Base-by-base conservation (phyloP, 1,284 basidiomycete genomes). In the Malassezia restricta region DNA sequence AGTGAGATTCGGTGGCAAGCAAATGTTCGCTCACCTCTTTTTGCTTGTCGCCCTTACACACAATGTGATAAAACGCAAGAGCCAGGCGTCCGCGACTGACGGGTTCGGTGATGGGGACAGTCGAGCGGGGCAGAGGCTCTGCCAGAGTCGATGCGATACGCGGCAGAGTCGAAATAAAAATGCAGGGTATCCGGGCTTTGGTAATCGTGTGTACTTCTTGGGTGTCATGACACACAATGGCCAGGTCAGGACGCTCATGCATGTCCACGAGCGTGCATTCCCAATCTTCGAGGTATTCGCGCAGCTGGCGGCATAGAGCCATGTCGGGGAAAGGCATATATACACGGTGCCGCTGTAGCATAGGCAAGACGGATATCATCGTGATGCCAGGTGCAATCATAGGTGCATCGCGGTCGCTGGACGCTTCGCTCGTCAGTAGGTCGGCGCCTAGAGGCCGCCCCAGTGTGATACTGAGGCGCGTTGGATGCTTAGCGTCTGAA, bases 361-460 rank as follows among this genome's bases (percentile, higher is more conserved):
- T 20, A 14, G 32, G 46, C 8, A 49, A 8, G 8, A 29, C 46
- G 1, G 40, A 32, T 12, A 43, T n/a, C 17, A 54, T 30, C 9
- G 20, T 30, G 17, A 54, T 15, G 30, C 42, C 30, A 3, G 24
- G 37, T 35, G 32, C 24, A 15, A 38, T 33, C 14, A 8, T 28
- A 14, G 40, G 40, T 35, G 27, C 6, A 15, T 40, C 35, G 33
- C 33, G 42, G 20, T 39, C 33, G 35, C 6, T 17, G n/a, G 12
- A n/a, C 24, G 47, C 29, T 38, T 45, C 47, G 38, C 35, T 33
- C 24, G 53, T 41, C n/a, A 55, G n/a, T 9, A 55, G 39, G 32
- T 55, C 53, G 5, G 49, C 20, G 14, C 41, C 32, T 15, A 15
- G 29, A 3, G 53, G 53, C 15, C 48, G 47, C 15, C 32, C 33